Percentiles rank a stretch among this genome's conserved stretches.
Evolutionary conservation across 2,329 filamentous ascomycete genomes (phyloP).

Genomic region (Penicillium concentricum): DNA sequence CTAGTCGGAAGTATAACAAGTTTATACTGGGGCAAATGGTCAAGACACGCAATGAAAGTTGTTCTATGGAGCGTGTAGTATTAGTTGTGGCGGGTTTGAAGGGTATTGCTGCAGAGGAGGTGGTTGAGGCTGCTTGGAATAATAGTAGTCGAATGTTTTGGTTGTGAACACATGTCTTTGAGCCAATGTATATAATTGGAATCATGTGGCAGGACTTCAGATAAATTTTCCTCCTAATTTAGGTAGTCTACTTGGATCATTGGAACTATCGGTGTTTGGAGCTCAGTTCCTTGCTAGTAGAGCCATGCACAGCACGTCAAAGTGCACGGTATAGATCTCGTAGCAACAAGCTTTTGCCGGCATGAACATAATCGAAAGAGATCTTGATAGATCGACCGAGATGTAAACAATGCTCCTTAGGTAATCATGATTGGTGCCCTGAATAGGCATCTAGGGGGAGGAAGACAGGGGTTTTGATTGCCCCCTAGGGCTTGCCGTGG

Average conservation of each 20-base stretch:
- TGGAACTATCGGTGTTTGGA: background rate
- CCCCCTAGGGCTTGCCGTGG: background rate
- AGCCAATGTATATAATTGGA: background rate
- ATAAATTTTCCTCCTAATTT: too few relatives aligned
- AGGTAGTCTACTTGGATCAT: background rate
- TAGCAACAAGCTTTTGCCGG: background rate
- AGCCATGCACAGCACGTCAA: background rate
- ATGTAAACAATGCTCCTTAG: slow-evolving; percentile 1
- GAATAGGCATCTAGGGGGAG: slow-evolving; percentile 1
- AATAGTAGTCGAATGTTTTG: slow-evolving; percentile 40
- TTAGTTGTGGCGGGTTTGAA: slow-evolving; percentile 52
- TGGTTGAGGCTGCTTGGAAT: slow-evolving; percentile 41
- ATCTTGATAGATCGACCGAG: background rate
- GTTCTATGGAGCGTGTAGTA: slow-evolving; percentile 49
- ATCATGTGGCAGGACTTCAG: too few relatives aligned
- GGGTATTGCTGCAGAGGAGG: slow-evolving; percentile 43
- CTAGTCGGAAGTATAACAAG: slow-evolving; percentile 52
- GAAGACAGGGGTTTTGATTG: background rate
- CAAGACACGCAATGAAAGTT: slow-evolving; percentile 52
- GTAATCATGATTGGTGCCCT: background rate
- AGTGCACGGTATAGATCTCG: background rate
- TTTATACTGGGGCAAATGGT: slow-evolving; percentile 49
- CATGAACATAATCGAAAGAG: background rate
- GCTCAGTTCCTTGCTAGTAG: background rate
- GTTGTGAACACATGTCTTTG: background rate